Base-by-base conservation (phyloP, 139 green algal species). In the Micractinium conductrix region DNA sequence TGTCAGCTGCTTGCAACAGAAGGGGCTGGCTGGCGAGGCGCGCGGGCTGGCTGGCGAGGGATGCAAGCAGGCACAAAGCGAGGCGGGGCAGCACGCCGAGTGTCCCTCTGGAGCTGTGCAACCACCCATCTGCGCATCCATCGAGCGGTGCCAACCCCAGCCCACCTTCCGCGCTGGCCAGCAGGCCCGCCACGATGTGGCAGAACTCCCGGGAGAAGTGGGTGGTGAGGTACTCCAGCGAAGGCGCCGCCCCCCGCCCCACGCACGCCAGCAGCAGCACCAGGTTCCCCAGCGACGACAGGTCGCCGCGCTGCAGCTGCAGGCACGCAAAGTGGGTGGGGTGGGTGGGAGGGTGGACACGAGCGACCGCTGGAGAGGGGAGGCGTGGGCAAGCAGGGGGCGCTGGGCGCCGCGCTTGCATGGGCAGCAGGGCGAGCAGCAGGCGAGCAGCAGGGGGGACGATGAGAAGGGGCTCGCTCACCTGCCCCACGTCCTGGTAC, bases 201-300 rank as follows among this genome's bases (percentile, higher is more conserved):
- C 89, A 89, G 28, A 98, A 85, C 70, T 98, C 92, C 14, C 83
- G 80, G 17, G 91, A 94, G 86, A 87, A 97, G 74, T 95, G 87
- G 43, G 86, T 78, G 14, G 87, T 87, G 16, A 92, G 86, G 73
- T 91, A 86, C 55, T 96, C 92, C 53, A 97, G 81, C 24, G 67
- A 90, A 26, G 92, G 91, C 0, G 72, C 35, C 12, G 78, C 65
- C 0, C 84, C 80, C 21, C 86, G 67, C 44, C 86, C 89, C 4
- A 89, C 87, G 86, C 95, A 97, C 37, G 93, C 95, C 50, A 98
- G 88, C 75, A 87, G 81, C 69, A 98, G 91, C 76, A 98, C 78
- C 80, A 98, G 87, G 33, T 88, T 88, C 26, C 96, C 96, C 80
- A 95, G 71, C 0, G 86, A 88, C 21, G 74, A 53, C n/a, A 93